Conservation (phyloP, 176 grass and related monocot species). For the Oryza australiensis region DNA sequence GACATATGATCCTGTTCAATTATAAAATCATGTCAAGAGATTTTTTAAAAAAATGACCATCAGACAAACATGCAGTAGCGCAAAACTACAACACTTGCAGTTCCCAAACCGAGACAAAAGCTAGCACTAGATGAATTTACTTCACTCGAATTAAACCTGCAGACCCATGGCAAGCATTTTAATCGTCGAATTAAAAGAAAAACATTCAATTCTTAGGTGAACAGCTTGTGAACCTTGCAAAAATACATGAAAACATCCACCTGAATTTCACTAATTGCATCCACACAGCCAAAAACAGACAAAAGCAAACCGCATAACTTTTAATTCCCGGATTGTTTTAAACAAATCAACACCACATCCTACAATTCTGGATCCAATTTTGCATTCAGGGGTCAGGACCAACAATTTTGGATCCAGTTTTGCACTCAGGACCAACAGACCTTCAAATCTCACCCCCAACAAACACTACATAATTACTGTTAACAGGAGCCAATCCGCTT, state of each 20-base stretch:
- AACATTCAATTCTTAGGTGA: background rate
- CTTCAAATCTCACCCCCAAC: background rate
- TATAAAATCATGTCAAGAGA: no score
- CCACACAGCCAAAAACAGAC: background rate
- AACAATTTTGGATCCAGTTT: no score
- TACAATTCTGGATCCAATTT: constrained; percentile 22
- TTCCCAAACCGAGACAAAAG: background rate
- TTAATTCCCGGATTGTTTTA: background rate
- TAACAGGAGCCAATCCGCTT: background rate
- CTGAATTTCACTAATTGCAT: background rate
- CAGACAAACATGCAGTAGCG: background rate
- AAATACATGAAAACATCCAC: constrained; percentile 4
- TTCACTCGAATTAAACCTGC: background rate
- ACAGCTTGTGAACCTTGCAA: background rate
- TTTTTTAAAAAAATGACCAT: no score
- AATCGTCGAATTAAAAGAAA: background rate
- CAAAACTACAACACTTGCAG: background rate
- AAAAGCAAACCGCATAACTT: background rate
- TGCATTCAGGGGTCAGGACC: background rate
- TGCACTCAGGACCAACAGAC: background rate
- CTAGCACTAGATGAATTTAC: background rate
- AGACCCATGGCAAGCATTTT: background rate
- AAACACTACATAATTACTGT: background rate
- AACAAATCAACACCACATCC: background rate
- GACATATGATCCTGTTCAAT: no score